Conservation (phyloP, 495 filamentous ascomycete genomes). For the Chaetomium cochliodes region DNA sequence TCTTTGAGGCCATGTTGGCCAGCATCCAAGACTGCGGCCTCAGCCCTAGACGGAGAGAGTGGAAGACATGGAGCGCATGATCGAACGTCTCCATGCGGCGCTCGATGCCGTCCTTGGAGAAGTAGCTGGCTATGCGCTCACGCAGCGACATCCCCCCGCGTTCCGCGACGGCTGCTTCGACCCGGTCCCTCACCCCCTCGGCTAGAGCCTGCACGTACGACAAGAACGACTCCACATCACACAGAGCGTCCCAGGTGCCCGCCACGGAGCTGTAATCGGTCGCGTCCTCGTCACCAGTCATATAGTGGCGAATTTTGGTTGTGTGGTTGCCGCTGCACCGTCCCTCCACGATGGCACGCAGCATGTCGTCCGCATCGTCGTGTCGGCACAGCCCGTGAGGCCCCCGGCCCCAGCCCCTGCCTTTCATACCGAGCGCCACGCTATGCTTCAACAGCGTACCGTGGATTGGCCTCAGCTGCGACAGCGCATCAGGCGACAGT, state of each 20-base stretch:
- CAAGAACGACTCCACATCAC: background rate
- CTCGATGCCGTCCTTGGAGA: background rate
- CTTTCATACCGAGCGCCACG: too few relatives aligned
- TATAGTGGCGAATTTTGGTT: background rate
- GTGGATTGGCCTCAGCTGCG: background rate
- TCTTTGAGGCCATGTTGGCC: background rate
- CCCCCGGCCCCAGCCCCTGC: background rate
- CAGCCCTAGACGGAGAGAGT: background rate
- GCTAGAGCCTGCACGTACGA: background rate
- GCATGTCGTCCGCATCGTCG: background rate
- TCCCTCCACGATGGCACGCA: background rate
- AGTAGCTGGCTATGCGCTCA: background rate
- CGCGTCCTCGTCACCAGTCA: background rate
- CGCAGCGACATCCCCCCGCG: background rate
- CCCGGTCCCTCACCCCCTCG: background rate
- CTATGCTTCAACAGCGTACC: background rate
- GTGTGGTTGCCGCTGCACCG: background rate
- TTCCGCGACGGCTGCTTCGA: background rate
- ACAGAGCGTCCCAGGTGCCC: background rate
- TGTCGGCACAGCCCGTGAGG: background rate
- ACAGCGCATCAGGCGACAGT: background rate
- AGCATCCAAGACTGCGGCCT: background rate
- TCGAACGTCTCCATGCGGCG: conserved; percentile 7
- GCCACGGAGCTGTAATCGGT: background rate
- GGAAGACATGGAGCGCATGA: background rate